Evolutionary conservation across 768 basidiomycete genomes (phyloP).

Genomic region (Amyloporia xantha): DNA sequence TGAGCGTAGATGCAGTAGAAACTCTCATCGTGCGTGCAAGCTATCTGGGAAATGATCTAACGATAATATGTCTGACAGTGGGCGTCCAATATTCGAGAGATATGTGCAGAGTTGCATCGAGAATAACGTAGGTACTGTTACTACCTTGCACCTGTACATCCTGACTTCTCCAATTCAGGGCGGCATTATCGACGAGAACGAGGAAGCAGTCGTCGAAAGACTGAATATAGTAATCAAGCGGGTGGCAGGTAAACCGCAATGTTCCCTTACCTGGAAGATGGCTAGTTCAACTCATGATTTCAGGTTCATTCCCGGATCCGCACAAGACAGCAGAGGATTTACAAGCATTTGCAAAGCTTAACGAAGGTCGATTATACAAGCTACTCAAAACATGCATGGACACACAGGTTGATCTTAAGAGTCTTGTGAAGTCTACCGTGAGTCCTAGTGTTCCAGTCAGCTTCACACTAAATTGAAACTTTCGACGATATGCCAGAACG

Average conservation of each 20-base stretch:
- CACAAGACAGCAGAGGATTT: slow-evolving; percentile 76
- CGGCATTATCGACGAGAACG: slow-evolving; percentile 82
- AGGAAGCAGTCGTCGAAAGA: slow-evolving; percentile 50
- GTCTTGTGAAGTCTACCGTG: slow-evolving; percentile 72
- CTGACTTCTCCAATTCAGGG: slow-evolving; percentile 45
- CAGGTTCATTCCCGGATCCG: slow-evolving; percentile 61
- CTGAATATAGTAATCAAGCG: slow-evolving; percentile 50
- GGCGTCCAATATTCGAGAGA: slow-evolving; percentile 59
- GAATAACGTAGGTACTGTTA: slow-evolving; percentile 67
- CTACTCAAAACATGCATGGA: slow-evolving; percentile 78
- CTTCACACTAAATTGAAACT: too few relatives aligned
- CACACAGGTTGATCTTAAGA: slow-evolving; percentile 75
- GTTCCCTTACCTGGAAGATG: not conserved
- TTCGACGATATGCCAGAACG: slow-evolving; percentile 42
- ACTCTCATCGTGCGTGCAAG: not conserved
- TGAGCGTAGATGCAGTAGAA: slow-evolving; percentile 28
- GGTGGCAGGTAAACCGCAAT: slow-evolving; percentile 49
- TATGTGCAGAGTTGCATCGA: slow-evolving; percentile 70
- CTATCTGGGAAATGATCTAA: not conserved
- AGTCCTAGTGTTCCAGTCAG: slow-evolving; percentile 14
- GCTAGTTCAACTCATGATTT: not conserved
- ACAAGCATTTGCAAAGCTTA: slow-evolving; percentile 74
- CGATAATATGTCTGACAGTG: slow-evolving; percentile 35
- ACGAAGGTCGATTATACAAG: slow-evolving; percentile 83
- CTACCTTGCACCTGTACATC: not conserved